A percentile compares a stretch with the other conserved stretches of the same genome.
These are phyloP conservation scores for Pisolithus thermaeus DNA, from an alignment of 1,284 basidiomycete genomes.

Conservation along the genomic window DNA sequence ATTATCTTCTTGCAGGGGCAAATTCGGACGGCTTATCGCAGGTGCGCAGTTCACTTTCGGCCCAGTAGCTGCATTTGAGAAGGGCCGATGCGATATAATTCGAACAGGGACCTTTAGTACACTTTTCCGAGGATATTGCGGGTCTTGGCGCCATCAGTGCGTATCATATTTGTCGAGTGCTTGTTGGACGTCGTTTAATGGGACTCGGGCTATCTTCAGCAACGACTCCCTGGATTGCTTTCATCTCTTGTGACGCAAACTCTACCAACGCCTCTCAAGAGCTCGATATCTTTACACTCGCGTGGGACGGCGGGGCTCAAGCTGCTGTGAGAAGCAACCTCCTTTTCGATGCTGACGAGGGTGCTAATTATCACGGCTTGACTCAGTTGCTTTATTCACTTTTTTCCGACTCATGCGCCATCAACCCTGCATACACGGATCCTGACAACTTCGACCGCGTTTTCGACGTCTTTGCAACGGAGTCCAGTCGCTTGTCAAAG, in stretches of 20 bases:
- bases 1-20: slow-evolving; percentile 51
- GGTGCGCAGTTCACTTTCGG: slow-evolving; percentile 31
- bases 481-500: slow-evolving; percentile 39
- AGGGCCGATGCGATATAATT: background rate
- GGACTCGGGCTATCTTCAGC: slow-evolving; percentile 34
- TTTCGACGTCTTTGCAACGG: slow-evolving; percentile 76
- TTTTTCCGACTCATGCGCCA: slow-evolving; percentile 64
- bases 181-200: slow-evolving; percentile 3
- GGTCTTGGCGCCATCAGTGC: slow-evolving; percentile 34
- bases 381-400: slow-evolving; percentile 70
- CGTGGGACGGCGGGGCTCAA: slow-evolving; percentile 69
- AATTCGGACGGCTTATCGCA: slow-evolving; percentile 45
- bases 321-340: slow-evolving; percentile 50
- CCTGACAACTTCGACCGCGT: slow-evolving; percentile 64
- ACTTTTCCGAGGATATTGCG: slow-evolving; percentile 62
- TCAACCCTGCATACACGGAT: slow-evolving; percentile 67
- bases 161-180: slow-evolving; percentile 6
- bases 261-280: slow-evolving; percentile 53
- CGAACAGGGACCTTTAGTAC: slow-evolving; percentile 65
- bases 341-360: background rate
- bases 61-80: slow-evolving; percentile 1
- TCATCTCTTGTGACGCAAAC: slow-evolving; percentile 77
- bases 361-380: background rate
- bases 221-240: slow-evolving; percentile 83
- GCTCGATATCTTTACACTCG: slow-evolving; percentile 76